Evolutionary conservation across 1,139 yeast species (phyloP).

Genomic region (Blastobotrys malaysiensis): DNA sequence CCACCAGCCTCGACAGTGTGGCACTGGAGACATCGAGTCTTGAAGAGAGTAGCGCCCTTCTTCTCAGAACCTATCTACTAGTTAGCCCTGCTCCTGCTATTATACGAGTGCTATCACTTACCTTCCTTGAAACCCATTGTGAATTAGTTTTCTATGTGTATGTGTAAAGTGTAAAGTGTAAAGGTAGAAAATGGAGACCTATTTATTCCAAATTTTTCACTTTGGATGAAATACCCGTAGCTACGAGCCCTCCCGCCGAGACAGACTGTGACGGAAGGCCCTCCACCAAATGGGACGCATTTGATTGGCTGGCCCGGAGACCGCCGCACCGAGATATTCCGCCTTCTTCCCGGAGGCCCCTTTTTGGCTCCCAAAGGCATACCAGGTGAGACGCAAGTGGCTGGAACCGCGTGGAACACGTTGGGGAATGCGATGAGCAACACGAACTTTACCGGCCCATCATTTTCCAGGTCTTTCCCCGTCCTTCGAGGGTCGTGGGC

Average conservation of each 20-base stretch:
- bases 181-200: not conserved
- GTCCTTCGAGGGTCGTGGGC: too few species aligned
- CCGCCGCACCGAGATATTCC: not conserved
- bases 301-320: not conserved
- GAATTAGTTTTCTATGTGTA: not conserved
- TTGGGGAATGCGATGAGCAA: not conserved
- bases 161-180: not conserved
- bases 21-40: conserved; percentile 98
- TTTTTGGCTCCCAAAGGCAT: not conserved
- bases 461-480: too few species aligned
- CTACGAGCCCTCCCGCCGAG: not conserved
- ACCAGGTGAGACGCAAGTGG: not conserved
- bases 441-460: not conserved
- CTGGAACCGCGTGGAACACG: not conserved
- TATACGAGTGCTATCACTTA: not conserved
- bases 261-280: not conserved
- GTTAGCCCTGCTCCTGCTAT: not conserved
- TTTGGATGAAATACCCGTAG: not conserved
- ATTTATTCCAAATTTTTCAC: not conserved
- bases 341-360: not conserved
- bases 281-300: not conserved
- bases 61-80: conserved; percentile 50
- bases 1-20: conserved; percentile 97
- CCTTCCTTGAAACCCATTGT: conserved; percentile 13
- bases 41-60: conserved; percentile 98